Base-by-base conservation (phyloP, 2,329 filamentous ascomycete species). In the Tolypocladium nubicola region DNA sequence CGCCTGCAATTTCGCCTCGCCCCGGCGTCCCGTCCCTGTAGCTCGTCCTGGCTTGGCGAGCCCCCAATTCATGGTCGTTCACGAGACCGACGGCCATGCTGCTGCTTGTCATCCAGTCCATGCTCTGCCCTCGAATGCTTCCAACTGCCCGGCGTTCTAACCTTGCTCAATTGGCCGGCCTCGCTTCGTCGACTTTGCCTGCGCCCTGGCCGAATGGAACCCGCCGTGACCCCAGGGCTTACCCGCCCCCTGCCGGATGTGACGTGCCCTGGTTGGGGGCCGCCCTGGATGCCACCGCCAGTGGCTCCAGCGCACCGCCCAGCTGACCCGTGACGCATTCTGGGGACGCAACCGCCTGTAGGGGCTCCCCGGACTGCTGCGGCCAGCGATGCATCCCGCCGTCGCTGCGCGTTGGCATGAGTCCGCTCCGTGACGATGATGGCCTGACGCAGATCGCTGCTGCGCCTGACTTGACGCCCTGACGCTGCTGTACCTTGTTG, bases 301-400 rank as follows among this genome's bases (percentile, higher is more conserved):
- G 55, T 60, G 60, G 58, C 40, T 57, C 60, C 60, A 60, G 43
- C 60, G 47, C 60, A 61, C 55, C 58, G 56, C 52, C 57, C 58
- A 56, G 56, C 58, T 61, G 60, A 61, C 60, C 60, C 43, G 60
- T 57, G 58, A 60, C 55, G 56, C 56, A 56, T 49, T 43, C 33
- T 47, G 50, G 39, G 52, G 38, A 55, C 47, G 47, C 41, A 39
- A 38, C 41, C 55, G 43, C 41, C 38, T 52, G 13, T 43, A 23
- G 10, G 41, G 26, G n/a, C 16, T 50, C 47, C 30, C 47, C 47
- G 19, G 47, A 50, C 35, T 21, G 30, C 30, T n/a, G 47, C 47
- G 47, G 47, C 26, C 47, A 52, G 30, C 10, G 50, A 30, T 33
- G 30, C 30, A 26, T 26, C 30, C 30, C n/a, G 21, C 11, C 45